Percentiles rank a stretch among this genome's conserved stretches.
Evolutionary conservation across 1,284 basidiomycete species (phyloP).

Genomic region (Exobasidium cylindrosporum): DNA sequence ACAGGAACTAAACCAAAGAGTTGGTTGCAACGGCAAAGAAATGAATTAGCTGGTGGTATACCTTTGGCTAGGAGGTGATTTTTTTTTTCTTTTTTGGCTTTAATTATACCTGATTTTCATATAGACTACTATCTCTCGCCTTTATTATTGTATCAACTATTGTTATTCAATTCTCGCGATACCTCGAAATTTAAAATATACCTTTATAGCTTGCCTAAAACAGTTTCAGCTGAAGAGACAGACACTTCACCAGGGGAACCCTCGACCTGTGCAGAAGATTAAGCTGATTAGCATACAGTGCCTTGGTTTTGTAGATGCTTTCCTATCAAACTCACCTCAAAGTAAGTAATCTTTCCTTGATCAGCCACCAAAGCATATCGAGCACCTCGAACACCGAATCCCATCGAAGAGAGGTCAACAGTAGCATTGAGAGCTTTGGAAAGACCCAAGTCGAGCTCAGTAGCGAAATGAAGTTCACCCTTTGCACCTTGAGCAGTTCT

Average conservation of each 20-base stretch:
- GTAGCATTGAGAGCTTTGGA: slow-evolving; percentile 65
- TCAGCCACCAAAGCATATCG: slow-evolving; percentile 72
- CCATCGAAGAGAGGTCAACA: slow-evolving; percentile 62
- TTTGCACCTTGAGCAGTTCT: slow-evolving; percentile 66
- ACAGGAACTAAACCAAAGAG: slow-evolving; percentile 3
- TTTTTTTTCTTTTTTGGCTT: background rate
- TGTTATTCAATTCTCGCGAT: too few relatives aligned
- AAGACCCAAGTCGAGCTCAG: slow-evolving; percentile 68
- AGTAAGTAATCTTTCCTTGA: slow-evolving; percentile 61
- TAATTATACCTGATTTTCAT: too few relatives aligned
- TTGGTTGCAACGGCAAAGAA: slow-evolving; percentile 18
- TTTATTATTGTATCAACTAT: too few relatives aligned
- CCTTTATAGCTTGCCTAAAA: slow-evolving; percentile 62
- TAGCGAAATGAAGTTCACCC: slow-evolving; percentile 70
- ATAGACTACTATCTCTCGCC: too few relatives aligned
- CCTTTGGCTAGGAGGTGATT: slow-evolving; percentile 7
- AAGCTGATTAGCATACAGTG: background rate
- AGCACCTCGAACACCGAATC: slow-evolving; percentile 67
- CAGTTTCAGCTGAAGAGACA: slow-evolving; percentile 67
- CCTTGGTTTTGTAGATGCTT: background rate
- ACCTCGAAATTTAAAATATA: background rate
- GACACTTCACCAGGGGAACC: slow-evolving; percentile 60
- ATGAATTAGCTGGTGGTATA: slow-evolving; percentile 4
- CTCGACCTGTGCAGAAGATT: slow-evolving; percentile 16
- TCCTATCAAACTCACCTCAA: slow-evolving; percentile 12